Base-by-base conservation (phyloP, 495 filamentous ascomycete species). In the Penicillium roqueforti region DNA sequence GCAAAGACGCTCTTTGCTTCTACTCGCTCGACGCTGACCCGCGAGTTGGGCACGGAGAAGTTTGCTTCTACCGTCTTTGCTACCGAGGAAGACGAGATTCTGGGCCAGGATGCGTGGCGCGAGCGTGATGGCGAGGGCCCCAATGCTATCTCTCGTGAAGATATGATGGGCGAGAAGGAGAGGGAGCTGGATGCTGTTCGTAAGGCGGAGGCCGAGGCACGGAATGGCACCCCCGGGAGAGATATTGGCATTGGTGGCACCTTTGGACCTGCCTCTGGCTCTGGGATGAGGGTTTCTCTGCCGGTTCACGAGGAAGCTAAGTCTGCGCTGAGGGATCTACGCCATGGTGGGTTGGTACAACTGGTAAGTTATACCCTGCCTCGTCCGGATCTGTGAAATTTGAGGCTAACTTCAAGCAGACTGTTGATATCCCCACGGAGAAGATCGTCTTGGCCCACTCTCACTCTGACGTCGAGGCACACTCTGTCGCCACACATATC, bases 1-100 rank as follows among this genome's bases (percentile, higher is more conserved):
- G 87, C 92, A 59, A 98, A 98, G 80, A 97, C 91, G 79, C 82
- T 98, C 46, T 96, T 97, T 70, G 92, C 93, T 31, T 83, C 87
- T 37, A 96, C 93, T 16, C 83, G 91, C 36, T 76, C 92, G 49
- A 92, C 91, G 0, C 78, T 98, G 10, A 76, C 86, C 37, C 80
- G 92, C 38, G 92, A 96, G 72, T 78, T 98, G 14, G 93, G 93
- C 42, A 84, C 82, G 19, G 93, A 97, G 70, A 84, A 89, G 66
- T 97, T 98, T 72, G 85, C 86, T 54, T 85, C 82, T 36, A 80
- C 89, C 4, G 86, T 96, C 60, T 87, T 86, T 20, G 92, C 89
- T 1, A 85, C 78, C 4, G 80, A 88, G 58, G 79, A 84, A 40
- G 89, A 92, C 58, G 78, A 80, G 54, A 65, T 78, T 19, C 68